phyloP scores from a whole-genome alignment of 2,329 filamentous ascomycete species.

The Pseudocercospora ulei region DNA sequence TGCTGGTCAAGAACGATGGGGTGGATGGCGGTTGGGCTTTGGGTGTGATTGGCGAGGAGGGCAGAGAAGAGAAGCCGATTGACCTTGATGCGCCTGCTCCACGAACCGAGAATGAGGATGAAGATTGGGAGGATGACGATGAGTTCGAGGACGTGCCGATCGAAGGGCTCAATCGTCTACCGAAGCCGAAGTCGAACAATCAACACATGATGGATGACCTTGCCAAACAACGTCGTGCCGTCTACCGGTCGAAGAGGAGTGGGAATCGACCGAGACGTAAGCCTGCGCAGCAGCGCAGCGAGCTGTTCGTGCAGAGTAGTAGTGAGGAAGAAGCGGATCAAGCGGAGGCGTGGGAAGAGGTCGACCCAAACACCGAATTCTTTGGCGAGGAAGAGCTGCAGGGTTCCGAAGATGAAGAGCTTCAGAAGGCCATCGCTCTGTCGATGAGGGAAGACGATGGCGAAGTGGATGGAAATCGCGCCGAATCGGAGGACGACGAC shows the following conservation, averaged over 20 bases:
- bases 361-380: constrained; percentile 43
- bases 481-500: constrained; percentile 34
- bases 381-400: constrained; percentile 49
- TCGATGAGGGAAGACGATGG: constrained; percentile 57
- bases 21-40: constrained; percentile 93
- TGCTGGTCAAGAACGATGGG: constrained; percentile 88
- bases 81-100: constrained; percentile 64
- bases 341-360: constrained; percentile 38
- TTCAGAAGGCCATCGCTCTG: constrained; percentile 72
- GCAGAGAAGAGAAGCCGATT: constrained; percentile 77
- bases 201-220: constrained; percentile 28
- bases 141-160: constrained; percentile 92
- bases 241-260: constrained; percentile 40
- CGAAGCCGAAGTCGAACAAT: constrained; percentile 45
- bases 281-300: constrained; percentile 39
- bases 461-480: no score
- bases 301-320: constrained; percentile 48
- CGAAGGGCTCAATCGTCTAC: constrained; percentile 74
- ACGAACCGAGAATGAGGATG: constrained; percentile 44
- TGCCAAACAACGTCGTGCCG: constrained; percentile 40
- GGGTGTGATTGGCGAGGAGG: constrained; percentile 79
- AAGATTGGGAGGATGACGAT: constrained; percentile 51
- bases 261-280: constrained; percentile 19
- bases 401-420: constrained; percentile 54
- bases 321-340: constrained; percentile 29